Evolutionary conservation across 176 grass and related monocot genomes (phyloP), one percentile per base, ranked within the genome.

Genomic region (Pharus latifolius): DNA sequence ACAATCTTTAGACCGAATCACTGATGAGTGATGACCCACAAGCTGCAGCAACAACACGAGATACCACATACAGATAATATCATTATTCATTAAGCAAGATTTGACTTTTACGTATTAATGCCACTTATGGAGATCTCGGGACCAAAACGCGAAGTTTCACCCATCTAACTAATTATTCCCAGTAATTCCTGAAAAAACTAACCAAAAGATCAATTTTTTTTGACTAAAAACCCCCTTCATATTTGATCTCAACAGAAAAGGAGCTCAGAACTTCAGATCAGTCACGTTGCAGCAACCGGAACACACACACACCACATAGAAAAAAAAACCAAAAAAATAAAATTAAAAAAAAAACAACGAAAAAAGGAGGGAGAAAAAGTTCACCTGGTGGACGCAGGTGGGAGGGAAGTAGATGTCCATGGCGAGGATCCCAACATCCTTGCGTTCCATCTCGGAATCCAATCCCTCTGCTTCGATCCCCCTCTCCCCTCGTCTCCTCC

Each of bases 361-460:
- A 51, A 73, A 10, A 20, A 77, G 22, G 49, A 0, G n/a, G 11
- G 18, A 13, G 10, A 10, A 10, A 24, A 56, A 63, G 24, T 16
- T 61, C 40, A 91, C 92, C 84, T 93, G 94, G 11, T 69, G 81
- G 14, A 93, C 87, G 72, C 74, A 88, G 81, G 81, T 75, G 77
- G 84, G 75, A 78, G 94, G 94, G 75, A 94, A 98, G 71, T 98
- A 98, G 71, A 94, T 83, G 65, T 88, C 95, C 78, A 99, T 88
- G 87, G 95, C 95, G 34, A 94, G 90, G 71, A 99, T 86, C 37
- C 95, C 95, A 16, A 88, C 95, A 74, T 94, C 84, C 74, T 91
- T 91, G 50, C 24, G 52, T 63, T 81, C 87, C 91, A 88, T 88
- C 70, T 31, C 60, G 72, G 20, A 45, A 67, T 74, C 67, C 63